These are phyloP conservation scores for Trametes meyenii DNA, from an alignment of 768 basidiomycete species.

Conservation along the genomic window DNA sequence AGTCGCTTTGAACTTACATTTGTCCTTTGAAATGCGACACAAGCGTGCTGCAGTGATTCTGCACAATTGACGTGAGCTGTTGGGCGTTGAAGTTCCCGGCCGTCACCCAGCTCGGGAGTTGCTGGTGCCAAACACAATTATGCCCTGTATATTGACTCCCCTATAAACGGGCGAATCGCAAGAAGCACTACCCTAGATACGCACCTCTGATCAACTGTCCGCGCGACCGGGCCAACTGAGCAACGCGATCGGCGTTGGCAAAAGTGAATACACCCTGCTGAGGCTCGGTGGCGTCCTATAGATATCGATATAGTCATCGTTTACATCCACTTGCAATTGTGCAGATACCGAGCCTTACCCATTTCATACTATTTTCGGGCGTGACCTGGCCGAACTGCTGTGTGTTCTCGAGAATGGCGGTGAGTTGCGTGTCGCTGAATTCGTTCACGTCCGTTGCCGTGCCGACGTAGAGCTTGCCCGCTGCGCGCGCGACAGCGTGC, in stretches of 20 bases:
- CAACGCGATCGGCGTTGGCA: conserved; percentile 46
- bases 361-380: conserved; percentile 49
- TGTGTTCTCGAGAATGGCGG: conserved; percentile 40
- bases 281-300: conserved; percentile 56
- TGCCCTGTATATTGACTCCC: conserved; percentile 28
- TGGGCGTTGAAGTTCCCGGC: conserved; percentile 44
- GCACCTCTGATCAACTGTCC: conserved; percentile 50
- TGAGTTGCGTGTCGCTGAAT: conserved; percentile 41
- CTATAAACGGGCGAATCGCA: not conserved
- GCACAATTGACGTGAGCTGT: conserved; percentile 46
- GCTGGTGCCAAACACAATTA: conserved; percentile 51
- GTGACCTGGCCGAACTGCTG: conserved; percentile 48
- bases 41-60: conserved; percentile 52
- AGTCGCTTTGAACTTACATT: conserved; percentile 37
- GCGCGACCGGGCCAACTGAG: conserved; percentile 45
- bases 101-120: conserved; percentile 54
- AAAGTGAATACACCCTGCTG: conserved; percentile 51
- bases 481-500: conserved; percentile 40
- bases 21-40: conserved; percentile 56
- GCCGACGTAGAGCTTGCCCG: conserved; percentile 50
- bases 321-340: not conserved
- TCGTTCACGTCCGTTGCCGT: conserved; percentile 51
- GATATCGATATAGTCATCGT: no score
- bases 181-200: not conserved
- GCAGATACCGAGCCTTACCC: conserved; percentile 29